Base-by-base conservation (phyloP, 2,329 filamentous ascomycete species). In the Pyrenophora seminiperda region DNA sequence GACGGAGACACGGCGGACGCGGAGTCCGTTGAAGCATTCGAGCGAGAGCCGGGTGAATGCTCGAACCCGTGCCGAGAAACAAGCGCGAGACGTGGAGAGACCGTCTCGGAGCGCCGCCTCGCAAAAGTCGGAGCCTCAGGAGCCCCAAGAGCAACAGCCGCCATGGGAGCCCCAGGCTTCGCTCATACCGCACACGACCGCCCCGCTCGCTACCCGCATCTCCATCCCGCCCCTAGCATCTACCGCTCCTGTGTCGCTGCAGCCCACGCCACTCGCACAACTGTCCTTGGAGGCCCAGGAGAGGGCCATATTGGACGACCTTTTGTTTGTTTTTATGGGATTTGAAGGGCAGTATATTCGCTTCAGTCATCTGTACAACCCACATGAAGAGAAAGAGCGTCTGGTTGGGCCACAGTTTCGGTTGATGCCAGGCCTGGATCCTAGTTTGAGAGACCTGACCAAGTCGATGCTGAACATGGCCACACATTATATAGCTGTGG, bases 281-380 rank as follows among this genome's bases (percentile, higher is more conserved):
- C 76, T 97, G 51, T 85, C 86, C 0, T 77, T 95, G 20, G 88
- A 95, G 58, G 83, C 83, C 2, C 94, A 99, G 72, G 94, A 99
- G 75, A 84, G 86, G 18, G 89, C 85, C 7, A 88, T 99, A 38
- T 79, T 97, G 34, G 92, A 97, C 62, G 94, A 99, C 64, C 76
- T 99, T 13, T 75, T 97, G 29, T 97, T 93, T 68, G 91, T 96
- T 4, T 95, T 97, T 64, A 97, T 99, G 92, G 94, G 94, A 18
- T 96, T 91, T 58, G 94, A 99, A 74, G 94, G 94, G n/a, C 91
- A 96, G 72, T 97, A 97, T 70, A 89, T 99, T 54, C 89, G 90
- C 47, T 97, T 91, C 69, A 83, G 83, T 50, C 88, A 90, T 59
- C 83, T 83, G 7, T 97, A 96, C 71, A 87, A 96, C 61, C 91